Base-by-base conservation (phyloP, 2,329 filamentous ascomycete species). In the Ascochyta fabae region DNA sequence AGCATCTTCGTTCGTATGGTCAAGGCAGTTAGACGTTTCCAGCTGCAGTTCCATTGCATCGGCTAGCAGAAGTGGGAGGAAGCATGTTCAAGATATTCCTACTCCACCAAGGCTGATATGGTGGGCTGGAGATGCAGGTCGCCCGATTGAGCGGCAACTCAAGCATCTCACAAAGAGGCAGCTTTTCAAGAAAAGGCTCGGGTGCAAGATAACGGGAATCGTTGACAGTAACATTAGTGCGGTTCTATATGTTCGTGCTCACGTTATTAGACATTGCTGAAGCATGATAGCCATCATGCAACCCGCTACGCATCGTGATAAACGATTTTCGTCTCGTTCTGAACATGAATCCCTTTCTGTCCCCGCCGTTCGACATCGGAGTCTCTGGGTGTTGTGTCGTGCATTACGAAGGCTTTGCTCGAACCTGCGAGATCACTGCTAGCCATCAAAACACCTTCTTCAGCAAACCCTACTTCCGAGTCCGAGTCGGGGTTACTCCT, bases 391-490 rank as follows among this genome's bases (percentile, higher is more conserved):
- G 46, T 42, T 7, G 53, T 35, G 15, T 50, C 50, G 31, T 57
- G 48, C 49, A 57, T 50, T 4, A 48, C 50, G 24, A 57, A 51
- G 22, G 49, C 48, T 31, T 57, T 60, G 47, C 43, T 57, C 6
- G 53, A 56, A 15, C 53, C 50, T 4, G 44, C 55, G 8, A 52
- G 19, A 6, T 52, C 44, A 26, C 34, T 52, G 5, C 45, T 45
- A 34, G 35, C 41, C 23, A 58, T 53, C 3, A 53, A 19, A 13
- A 41, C 55, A 15, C 60, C 54, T 6, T 56, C 57, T 1, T 58
- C 53, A 12, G 55, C 53, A 26, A 65, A 61, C 13, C 62, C 60
- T 16, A 60, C 45, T 46, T 51, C 46, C 5, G 62, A 65, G 15
- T 62, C 62, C 0, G 54, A 45, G 36, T 56, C 59, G 2, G 26